Evolutionary conservation across 2,329 filamentous ascomycete species (phyloP), one percentile per base, ranked within the genome.

Genomic region (Cryphonectria radicalis): DNA sequence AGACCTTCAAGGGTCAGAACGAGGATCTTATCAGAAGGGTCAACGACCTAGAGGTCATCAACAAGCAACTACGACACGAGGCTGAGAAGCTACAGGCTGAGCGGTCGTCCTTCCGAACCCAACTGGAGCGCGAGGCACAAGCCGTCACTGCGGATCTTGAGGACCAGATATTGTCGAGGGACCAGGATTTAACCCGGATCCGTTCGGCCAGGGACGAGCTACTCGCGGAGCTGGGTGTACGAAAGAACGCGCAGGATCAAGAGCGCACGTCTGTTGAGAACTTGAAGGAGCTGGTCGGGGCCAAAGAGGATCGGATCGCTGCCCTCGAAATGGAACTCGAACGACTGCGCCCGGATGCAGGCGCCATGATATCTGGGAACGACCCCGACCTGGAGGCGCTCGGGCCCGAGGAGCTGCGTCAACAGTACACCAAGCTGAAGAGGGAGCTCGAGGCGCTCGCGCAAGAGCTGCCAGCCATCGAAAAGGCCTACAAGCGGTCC

Each of bases 1-100:
- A 97, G 82, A 90, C 93, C 73, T 88, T 98, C 78, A 97, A 95
- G 82, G 88, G 88, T 35, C 94, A 98, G 77, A 93, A 97, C 76
- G 96, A 98, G 77, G 95, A 98, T 76, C 89, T 97, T 11, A 94
- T 98, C 76, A 95, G 93, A 80, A 91, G 94, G 53, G 91, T 97
- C 77, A 99, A 99, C 80, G 91, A 95, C 76, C 83, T 98, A 19
- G 95, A 98, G 81, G 94, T 94, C 4, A 92, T 91, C 17, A 98
- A 98, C 80, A 91, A 92, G 72, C 91, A 94, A 75, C 81, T 98
- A 42, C 90, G 92, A 50, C 92, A 97, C 79, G 94, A 97, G 77
- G 91, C 93, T 7, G 91, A 95, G 77, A 97, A 92, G 79, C 84
- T 95, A 66, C 93, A 95, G 76, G 90, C 93, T 1, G 96, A 99